phyloP scores from a whole-genome alignment of 805 yeast genomes.

The Barnettozyma siamensis region DNA sequence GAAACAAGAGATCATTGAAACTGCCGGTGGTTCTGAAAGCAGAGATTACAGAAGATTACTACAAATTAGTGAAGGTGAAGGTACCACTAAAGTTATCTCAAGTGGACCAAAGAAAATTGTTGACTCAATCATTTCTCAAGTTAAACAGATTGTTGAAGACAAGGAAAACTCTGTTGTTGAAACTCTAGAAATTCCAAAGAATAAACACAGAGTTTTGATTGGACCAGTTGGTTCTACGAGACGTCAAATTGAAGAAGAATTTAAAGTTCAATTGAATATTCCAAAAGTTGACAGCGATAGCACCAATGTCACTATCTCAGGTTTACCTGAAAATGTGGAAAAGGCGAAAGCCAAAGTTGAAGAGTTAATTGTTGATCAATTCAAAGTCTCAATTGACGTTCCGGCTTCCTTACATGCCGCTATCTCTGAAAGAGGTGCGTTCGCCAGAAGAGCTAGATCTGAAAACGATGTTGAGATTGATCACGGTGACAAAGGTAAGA shows the following conservation, averaged over 20 bases:
- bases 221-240: constrained; percentile 80
- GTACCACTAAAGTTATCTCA: constrained; percentile 50
- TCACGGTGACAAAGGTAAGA: constrained; percentile 46
- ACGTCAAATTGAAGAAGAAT: constrained; percentile 65
- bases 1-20: constrained; percentile 64
- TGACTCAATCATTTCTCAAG: constrained; percentile 53
- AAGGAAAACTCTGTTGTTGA: constrained; percentile 55
- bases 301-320: constrained; percentile 50
- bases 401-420: constrained; percentile 55
- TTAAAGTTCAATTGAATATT: constrained; percentile 54
- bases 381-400: constrained; percentile 45
- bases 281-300: constrained; percentile 53
- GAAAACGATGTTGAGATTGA: constrained; percentile 53
- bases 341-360: constrained; percentile 56
- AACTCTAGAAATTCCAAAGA: constrained; percentile 55
- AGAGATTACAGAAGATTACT: constrained; percentile 48
- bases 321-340: constrained; percentile 60
- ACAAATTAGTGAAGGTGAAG: constrained; percentile 65
- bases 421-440: constrained; percentile 63
- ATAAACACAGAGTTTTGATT: constrained; percentile 67
- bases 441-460: constrained; percentile 46
- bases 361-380: constrained; percentile 55
- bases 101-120: constrained; percentile 77
- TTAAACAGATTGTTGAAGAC: constrained; percentile 56
- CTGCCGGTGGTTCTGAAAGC: constrained; percentile 70